Conservation (phyloP, 176 grass and related monocot genomes). For the Oryza officinalis region DNA sequence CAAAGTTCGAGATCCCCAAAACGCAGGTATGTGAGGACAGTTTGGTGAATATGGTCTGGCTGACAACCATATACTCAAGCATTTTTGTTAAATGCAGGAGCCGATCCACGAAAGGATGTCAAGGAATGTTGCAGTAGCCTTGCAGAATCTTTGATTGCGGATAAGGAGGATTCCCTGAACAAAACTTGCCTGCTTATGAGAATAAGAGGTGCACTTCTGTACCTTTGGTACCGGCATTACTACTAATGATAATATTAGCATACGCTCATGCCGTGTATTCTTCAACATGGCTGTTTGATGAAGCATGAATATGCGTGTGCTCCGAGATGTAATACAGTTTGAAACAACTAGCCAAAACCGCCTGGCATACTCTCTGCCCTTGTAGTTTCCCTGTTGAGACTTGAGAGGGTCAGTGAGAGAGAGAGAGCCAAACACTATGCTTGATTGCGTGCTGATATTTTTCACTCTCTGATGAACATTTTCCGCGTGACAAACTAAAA, state of each 20-base stretch:
- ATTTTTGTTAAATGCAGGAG: constrained; percentile 55
- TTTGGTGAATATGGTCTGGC: constrained; percentile 26
- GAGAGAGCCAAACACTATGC: too few species aligned
- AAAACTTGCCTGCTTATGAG: background rate
- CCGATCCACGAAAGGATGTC: constrained; percentile 84
- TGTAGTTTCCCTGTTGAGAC: background rate
- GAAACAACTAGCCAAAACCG: background rate
- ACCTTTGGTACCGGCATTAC: constrained; percentile 8
- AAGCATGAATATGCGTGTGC: background rate
- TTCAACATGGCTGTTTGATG: background rate
- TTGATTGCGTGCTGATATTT: too few species aligned
- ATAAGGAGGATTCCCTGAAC: background rate
- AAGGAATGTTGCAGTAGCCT: constrained; percentile 64
- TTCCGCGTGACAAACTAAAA: background rate
- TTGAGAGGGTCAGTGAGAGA: too few species aligned
- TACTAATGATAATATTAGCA: background rate
- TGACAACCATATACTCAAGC: constrained; percentile 12
- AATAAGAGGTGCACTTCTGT: constrained; percentile 34
- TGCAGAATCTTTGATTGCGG: constrained; percentile 50
- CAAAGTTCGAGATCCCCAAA: constrained; percentile 71
- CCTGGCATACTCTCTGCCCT: background rate
- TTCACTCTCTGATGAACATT: too few species aligned
- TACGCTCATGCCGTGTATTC: constrained; percentile 12
- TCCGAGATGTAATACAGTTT: background rate
- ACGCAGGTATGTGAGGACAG: constrained; percentile 45